Evolutionary conservation across 2,329 filamentous ascomycete species (phyloP).

Genomic region (Aspergillus caelatus): DNA sequence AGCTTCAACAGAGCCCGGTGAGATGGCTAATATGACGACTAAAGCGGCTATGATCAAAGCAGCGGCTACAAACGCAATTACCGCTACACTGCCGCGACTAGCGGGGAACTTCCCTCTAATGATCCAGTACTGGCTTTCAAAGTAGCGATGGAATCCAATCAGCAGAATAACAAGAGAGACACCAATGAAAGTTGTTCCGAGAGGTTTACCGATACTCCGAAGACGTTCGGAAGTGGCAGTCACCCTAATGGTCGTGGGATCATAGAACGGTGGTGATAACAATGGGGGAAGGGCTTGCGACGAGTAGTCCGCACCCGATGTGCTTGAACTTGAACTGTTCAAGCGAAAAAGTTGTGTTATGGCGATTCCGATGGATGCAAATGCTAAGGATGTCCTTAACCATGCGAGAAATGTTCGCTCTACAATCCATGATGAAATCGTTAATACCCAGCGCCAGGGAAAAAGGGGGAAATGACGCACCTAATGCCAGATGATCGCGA

Average conservation of each 20-base stretch:
- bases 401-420: conserved; percentile 71
- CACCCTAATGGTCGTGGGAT: conserved; percentile 20
- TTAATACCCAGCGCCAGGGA: background rate
- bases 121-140: conserved; percentile 69
- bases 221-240: conserved; percentile 33
- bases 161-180: conserved; percentile 63
- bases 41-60: conserved; percentile 62
- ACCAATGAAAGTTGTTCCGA: conserved; percentile 67
- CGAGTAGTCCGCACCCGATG: conserved; percentile 13
- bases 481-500: conserved; percentile 65
- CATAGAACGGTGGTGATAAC: conserved; percentile 24
- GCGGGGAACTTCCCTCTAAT: conserved; percentile 68
- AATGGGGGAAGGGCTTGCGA: conserved; percentile 22
- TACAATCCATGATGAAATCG: conserved; percentile 27
- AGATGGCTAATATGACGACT: conserved; percentile 61
- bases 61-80: conserved; percentile 59
- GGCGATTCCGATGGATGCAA: conserved; percentile 67
- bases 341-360: conserved; percentile 68
- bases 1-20: conserved; percentile 43
- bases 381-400: conserved; percentile 67
- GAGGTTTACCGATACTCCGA: conserved; percentile 59
- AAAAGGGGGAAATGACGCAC: conserved; percentile 43
- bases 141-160: conserved; percentile 67
- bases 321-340: conserved; percentile 50
- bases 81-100: conserved; percentile 61